Conservation (phyloP, 345 rosid genomes). For the Ceriops zippeliana region DNA sequence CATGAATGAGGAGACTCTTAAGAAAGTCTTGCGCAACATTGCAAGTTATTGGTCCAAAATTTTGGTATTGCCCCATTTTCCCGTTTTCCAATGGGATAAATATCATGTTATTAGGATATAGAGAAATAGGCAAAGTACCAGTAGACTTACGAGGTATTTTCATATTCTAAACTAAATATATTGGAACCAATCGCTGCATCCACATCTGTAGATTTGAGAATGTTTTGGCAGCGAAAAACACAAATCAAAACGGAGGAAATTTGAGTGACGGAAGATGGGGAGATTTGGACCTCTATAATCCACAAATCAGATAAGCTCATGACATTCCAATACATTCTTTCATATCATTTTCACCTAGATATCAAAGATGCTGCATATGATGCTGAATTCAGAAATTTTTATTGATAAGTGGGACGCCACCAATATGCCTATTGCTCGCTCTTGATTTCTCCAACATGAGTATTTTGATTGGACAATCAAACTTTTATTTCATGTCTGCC, state of each 20-base stretch:
- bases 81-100: too few relatives aligned
- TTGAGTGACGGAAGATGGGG: conserved; percentile 5
- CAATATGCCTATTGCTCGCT: neutral
- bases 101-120: too few relatives aligned
- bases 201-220: neutral
- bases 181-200: neutral
- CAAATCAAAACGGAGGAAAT: neutral
- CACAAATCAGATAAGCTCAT: neutral
- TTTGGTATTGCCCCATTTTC: too few relatives aligned
- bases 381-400: conserved; percentile 18
- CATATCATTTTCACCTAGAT: conserved; percentile 20
- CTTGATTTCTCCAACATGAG: neutral
- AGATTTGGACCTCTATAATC: conserved; percentile 1
- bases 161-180: neutral
- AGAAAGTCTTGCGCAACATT: too few relatives aligned
- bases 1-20: too few relatives aligned
- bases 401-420: conserved; percentile 19
- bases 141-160: too few relatives aligned
- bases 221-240: neutral
- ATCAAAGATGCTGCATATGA: conserved; percentile 27
- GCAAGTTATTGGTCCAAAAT: too few relatives aligned
- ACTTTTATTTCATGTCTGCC: too few relatives aligned
- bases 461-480: neutral
- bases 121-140: too few relatives aligned
- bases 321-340: conserved; percentile 22